These are phyloP conservation scores for Anethum foeniculum DNA, from an alignment of 140 eudicot species.

Conservation along the genomic window DNA sequence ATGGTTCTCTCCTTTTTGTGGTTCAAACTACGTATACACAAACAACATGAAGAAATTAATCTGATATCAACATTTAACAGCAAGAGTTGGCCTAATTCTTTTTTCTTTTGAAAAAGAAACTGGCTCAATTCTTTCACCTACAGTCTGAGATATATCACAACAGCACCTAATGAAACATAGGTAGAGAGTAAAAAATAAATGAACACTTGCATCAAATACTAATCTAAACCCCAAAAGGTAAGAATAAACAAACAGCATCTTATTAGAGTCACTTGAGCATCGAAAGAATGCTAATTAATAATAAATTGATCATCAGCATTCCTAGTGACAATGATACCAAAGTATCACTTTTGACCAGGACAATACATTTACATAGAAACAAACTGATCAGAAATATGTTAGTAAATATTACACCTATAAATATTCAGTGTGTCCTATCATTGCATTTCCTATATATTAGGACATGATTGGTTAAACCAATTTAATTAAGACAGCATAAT, in stretches of 20 bases:
- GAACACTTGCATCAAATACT: conserved; percentile 16
- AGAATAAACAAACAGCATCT: conserved; percentile 23
- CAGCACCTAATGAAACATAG: not conserved
- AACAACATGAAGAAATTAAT: not conserved
- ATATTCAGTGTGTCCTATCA: conserved; percentile 18
- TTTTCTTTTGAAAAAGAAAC: not conserved
- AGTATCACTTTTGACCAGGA: conserved; percentile 30
- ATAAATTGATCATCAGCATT: conserved; percentile 19
- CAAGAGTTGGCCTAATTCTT: not conserved
- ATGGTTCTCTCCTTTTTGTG: not conserved
- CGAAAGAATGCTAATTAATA: conserved; percentile 16
- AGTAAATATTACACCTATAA: not conserved
- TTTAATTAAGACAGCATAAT: not conserved
- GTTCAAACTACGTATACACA: not conserved
- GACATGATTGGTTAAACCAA: conserved; percentile 13
- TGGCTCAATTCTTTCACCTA: not conserved
- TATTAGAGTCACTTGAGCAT: conserved; percentile 12
- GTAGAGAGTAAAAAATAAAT: conserved; percentile 1
- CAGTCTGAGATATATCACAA: not conserved
- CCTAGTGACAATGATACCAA: conserved; percentile 41
- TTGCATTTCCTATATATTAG: conserved; percentile 12
- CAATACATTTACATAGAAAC: conserved; percentile 11
- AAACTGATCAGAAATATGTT: not conserved
- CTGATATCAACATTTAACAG: not conserved
- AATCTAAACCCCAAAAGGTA: not conserved